Conservation (phyloP, 1,139 yeast species). For the Kurtzmaniella quercitrusa region DNA sequence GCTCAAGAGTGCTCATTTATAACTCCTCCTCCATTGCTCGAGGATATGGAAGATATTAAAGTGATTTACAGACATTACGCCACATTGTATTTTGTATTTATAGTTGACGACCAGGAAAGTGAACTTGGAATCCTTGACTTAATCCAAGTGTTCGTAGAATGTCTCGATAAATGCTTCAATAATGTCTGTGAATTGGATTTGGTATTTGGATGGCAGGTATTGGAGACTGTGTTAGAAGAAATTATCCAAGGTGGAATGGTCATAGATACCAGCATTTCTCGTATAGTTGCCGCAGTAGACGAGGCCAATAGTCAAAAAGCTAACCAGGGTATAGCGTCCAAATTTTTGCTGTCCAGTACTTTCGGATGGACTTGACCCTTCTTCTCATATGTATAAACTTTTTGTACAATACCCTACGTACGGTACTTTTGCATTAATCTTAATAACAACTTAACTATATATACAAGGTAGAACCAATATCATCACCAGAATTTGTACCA, state of each 20-base stretch:
- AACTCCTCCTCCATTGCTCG: constrained; percentile 73
- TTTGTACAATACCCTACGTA: too few relatives aligned
- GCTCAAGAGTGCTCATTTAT: constrained; percentile 76
- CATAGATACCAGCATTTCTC: constrained; percentile 82
- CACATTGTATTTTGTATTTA: constrained; percentile 87
- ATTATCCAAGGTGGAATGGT: constrained; percentile 98
- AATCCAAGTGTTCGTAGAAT: constrained; percentile 95
- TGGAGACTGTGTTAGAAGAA: constrained; percentile 88
- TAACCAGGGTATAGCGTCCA: constrained; percentile 1
- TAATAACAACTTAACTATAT: not conserved
- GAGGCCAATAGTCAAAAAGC: constrained; percentile 51
- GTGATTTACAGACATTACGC: constrained; percentile 95
- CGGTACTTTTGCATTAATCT: constrained; percentile 5
- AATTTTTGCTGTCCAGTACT: constrained; percentile 4
- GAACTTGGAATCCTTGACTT: constrained; percentile 91
- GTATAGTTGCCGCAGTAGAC: constrained; percentile 80
- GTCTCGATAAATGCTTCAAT: constrained; percentile 85
- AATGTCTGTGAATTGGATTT: constrained; percentile 94
- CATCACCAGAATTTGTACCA: constrained; percentile 36
- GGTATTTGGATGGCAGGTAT: constrained; percentile 96
- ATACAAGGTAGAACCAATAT: constrained; percentile 6
- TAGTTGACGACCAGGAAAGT: constrained; percentile 93
- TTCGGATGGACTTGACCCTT: constrained; percentile 6
- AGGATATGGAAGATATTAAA: constrained; percentile 72
- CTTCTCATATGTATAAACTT: not conserved